Evolutionary conservation across 2,329 filamentous ascomycete species (phyloP), one percentile per base, ranked within the genome.

Genomic region (Exophiala bonariae): DNA sequence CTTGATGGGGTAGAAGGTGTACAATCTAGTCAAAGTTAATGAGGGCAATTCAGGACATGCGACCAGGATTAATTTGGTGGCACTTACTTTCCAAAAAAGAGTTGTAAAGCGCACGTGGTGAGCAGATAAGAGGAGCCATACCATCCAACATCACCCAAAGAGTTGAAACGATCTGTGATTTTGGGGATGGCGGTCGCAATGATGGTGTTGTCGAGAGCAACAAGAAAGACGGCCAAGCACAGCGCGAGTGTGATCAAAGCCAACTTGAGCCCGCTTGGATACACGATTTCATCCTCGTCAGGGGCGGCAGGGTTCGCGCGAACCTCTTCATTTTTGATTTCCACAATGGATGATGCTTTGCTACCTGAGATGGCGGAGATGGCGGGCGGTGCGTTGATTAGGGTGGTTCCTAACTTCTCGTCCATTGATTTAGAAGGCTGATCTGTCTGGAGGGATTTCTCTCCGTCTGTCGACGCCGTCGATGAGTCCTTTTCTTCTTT

Each of bases 1-100:
- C 50, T 74, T 74, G 56, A 72, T 66, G 49, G 64, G 64, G 57
- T 65, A 73, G 47, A 74, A 74, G 13, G 69, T 75, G 55, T 74
- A 76, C 33, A 75, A 52, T 44, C 71, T 73, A 26, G 68, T 69
- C 43, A 66, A 68, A 23, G 67, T 60, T 5, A 72, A 59, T 34
- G 50, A 49, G 20, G 23, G 6, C 6, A 58, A 56, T 5, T 47
- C 40, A 14, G 16, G 17, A n/a, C 13, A 19, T 11, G 22, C 6
- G 20, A 5, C 2, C 18, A 22, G 17, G 17, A n/a, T n/a, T n/a
- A n/a, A n/a, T n/a, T n/a, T n/a, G n/a, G 7, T 28, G 19, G n/a
- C n/a, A 55, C 49, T 50, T 31, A 51, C 43, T 58, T 59, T 38
- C 59, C 59, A 43, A 59, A 59, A 47, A 59, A 55, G 32, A 61